Evolutionary conservation across 148 eudicot genomes (phyloP), one percentile per base, ranked within the genome.

Genomic region (Arctostaphylos glauca): DNA sequence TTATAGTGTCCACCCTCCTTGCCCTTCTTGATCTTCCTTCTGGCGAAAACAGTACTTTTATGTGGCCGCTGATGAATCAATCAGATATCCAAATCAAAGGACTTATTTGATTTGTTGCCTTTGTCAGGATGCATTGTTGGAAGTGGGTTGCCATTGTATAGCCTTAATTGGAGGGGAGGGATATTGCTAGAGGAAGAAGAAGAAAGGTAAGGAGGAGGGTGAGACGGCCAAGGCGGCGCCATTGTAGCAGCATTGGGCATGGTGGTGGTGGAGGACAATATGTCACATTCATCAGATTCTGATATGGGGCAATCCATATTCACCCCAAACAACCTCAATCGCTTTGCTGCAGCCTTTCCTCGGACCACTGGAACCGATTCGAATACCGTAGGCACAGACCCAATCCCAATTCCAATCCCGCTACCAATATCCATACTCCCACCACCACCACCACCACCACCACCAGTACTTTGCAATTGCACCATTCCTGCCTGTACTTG

Each of bases 221-320:
- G 68, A 62, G 68, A 31, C 38, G 38, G 68, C 68, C 68, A 62
- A 31, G 38, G 38, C 68, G 77, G 12, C 6, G 58, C 66, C 78
- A 81, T 81, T 31, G 81, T 38, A 21, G 12, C 14, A 44, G 62
- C 60, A 59, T 19, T 72, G 38, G 16, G 77, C 18, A 7, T 47
- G 78, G 19, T 81, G 55, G 84, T 50, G 81, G 64, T 15, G 62
- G 49, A 88, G 18, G 86, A 81, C 78, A 86, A 77, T 41, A 85
- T 81, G 59, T 86, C 87, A 53, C 84, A 81, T 62, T 84, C 89
- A 81, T 88, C 88, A 8, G 84, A 48, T 41, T 85, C 87, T 18
- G 89, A 83, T 44, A 90, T 85, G 84, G 94, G 90, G 81, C 93
- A 94, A 52, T 95, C 98, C 98, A 95, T 94, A 87, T 95, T 95